Evolutionary conservation across 176 grass and related monocot genomes (phyloP).

Genomic region (Urochloa ruziziensis): DNA sequence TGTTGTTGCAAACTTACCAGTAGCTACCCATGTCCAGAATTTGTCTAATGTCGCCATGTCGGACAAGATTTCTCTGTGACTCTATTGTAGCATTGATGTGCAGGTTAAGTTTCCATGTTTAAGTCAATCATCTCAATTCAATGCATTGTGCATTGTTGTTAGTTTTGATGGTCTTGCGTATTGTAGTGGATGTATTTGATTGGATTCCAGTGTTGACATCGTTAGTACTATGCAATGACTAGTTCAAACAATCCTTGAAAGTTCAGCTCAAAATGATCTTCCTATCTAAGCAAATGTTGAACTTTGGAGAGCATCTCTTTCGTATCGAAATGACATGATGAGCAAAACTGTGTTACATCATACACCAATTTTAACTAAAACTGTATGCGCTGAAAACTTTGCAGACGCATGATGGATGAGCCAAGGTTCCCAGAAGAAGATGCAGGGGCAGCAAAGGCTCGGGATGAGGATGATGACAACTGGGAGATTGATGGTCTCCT

Average conservation of each 20-base stretch:
- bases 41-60: background rate
- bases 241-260: background rate
- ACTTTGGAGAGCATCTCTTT: background rate
- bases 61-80: background rate
- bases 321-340: background rate
- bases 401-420: constrained; percentile 57
- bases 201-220: background rate
- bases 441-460: constrained; percentile 31
- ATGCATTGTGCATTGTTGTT: background rate
- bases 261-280: background rate
- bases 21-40: background rate
- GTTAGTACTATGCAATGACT: background rate
- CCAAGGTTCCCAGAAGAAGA: constrained; percentile 55
- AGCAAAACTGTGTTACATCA: background rate
- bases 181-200: background rate
- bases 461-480: constrained; percentile 62
- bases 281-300: background rate
- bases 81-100: background rate
- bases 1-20: background rate
- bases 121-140: background rate
- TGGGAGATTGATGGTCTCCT: constrained; percentile 59
- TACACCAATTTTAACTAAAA: background rate
- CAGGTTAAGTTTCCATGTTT: background rate
- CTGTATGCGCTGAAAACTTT: background rate
- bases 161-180: background rate